Conservation (phyloP, 2,329 filamentous ascomycete genomes). For the Metarhizium brunneum region DNA sequence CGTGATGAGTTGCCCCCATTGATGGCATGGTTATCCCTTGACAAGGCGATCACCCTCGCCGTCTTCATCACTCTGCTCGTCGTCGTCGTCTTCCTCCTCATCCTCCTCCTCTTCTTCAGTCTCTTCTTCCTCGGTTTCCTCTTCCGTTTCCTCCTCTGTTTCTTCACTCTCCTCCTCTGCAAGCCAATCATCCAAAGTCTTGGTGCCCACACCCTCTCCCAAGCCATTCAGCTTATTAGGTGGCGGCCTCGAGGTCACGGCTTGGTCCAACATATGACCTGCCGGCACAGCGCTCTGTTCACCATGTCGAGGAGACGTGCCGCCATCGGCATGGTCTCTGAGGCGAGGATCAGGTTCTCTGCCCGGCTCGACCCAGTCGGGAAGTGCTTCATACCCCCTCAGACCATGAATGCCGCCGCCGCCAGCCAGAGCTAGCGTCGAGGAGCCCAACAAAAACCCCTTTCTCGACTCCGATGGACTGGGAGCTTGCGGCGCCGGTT, state of each 20-base stretch:
- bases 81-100: slow-evolving; percentile 41
- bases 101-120: slow-evolving; percentile 39
- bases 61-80: slow-evolving; percentile 39
- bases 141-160: slow-evolving; percentile 41
- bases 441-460: slow-evolving; percentile 70
- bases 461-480: slow-evolving; percentile 80
- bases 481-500: slow-evolving; percentile 83
- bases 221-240: slow-evolving; percentile 40
- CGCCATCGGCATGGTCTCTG: slow-evolving; percentile 46
- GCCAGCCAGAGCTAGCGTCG: slow-evolving; percentile 74
- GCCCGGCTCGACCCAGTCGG: slow-evolving; percentile 75
- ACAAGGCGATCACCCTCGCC: slow-evolving; percentile 36
- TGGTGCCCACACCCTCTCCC: slow-evolving; percentile 49
- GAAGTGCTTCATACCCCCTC: slow-evolving; percentile 68
- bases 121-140: slow-evolving; percentile 37
- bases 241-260: slow-evolving; percentile 28
- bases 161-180: slow-evolving; percentile 57
- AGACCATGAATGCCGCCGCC: slow-evolving; percentile 66
- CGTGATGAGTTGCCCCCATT: background rate
- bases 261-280: slow-evolving; percentile 52
- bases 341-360: slow-evolving; percentile 69
- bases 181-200: slow-evolving; percentile 89
- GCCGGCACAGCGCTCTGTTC: slow-evolving; percentile 41
- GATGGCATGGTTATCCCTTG: slow-evolving; percentile 20
- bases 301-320: slow-evolving; percentile 20